These are phyloP conservation scores for Ceratocystis harringtonii DNA, from an alignment of 2,329 filamentous ascomycete species.

Conservation along the genomic window DNA sequence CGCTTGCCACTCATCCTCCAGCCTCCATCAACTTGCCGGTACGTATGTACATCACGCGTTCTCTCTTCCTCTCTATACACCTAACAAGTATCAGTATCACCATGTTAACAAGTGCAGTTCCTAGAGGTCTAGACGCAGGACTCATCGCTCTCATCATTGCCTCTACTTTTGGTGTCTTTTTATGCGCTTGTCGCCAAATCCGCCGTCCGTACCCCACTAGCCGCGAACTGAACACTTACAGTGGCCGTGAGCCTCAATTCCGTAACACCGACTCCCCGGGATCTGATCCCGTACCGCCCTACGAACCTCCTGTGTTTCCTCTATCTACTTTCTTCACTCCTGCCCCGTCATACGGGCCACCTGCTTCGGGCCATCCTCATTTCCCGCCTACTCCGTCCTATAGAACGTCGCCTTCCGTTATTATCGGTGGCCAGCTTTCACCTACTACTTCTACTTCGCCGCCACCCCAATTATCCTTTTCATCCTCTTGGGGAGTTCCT, in stretches of 20 bases:
- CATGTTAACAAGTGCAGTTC: neutral
- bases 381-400: neutral
- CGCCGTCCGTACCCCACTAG: slow-evolving; percentile 7
- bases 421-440: neutral
- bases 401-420: neutral
- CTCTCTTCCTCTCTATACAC: neutral
- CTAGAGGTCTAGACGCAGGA: slow-evolving; percentile 10
- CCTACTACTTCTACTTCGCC: neutral
- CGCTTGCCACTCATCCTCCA: neutral
- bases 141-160: slow-evolving; percentile 12
- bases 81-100: slow-evolving; percentile 1
- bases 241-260: neutral
- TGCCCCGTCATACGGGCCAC: neutral
- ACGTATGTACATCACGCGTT: neutral
- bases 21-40: neutral
- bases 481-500: neutral
- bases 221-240: neutral
- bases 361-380: neutral
- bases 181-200: slow-evolving; percentile 11
- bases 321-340: slow-evolving; percentile 5
- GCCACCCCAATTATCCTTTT: neutral
- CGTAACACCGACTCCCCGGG: slow-evolving; percentile 10
- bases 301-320: slow-evolving; percentile 11
- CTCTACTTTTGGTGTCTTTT: slow-evolving; percentile 13
- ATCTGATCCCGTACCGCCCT: slow-evolving; percentile 15